Evolutionary conservation across 257 asterid species (phyloP).

Genomic region (Salvia rosmarinus): DNA sequence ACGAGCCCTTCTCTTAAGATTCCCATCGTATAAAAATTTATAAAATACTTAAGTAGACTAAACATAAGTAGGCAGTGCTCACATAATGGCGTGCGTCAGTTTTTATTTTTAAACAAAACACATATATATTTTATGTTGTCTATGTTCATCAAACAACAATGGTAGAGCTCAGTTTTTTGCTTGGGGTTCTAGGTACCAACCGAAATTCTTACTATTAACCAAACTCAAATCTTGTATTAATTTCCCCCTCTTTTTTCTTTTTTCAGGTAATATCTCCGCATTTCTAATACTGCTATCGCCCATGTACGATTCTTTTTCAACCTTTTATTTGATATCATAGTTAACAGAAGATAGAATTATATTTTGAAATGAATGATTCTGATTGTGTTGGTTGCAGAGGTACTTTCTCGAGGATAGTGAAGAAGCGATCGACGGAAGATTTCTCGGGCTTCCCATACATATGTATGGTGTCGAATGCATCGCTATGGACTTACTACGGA

Average conservation of each 20-base stretch:
- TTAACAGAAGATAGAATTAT: no score
- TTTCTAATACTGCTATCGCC: conserved; percentile 24
- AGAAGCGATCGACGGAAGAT: conserved; percentile 33
- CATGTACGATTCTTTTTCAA: conserved; percentile 2
- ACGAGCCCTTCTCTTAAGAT: no score
- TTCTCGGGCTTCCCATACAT: conserved; percentile 39
- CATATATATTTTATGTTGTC: no score
- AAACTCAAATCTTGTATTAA: neutral
- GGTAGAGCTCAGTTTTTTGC: conserved; percentile 27
- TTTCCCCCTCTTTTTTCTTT: neutral
- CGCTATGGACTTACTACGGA: conserved; percentile 41
- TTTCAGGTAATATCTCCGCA: conserved; percentile 23
- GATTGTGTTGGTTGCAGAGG: neutral
- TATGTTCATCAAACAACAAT: neutral
- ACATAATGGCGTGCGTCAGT: no score
- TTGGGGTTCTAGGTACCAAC: conserved; percentile 31
- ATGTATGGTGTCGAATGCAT: conserved; percentile 34
- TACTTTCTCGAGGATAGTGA: conserved; percentile 37
- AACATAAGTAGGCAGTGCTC: no score
- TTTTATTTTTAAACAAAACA: no score
- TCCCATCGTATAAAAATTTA: no score
- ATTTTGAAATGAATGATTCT: neutral
- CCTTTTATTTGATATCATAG: neutral
- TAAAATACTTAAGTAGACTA: no score
- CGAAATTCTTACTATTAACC: no score